These are phyloP conservation scores for Polyrhizophydium stewartii DNA, from an alignment of 371 early-diverging fungal genomes.

Conservation along the genomic window DNA sequence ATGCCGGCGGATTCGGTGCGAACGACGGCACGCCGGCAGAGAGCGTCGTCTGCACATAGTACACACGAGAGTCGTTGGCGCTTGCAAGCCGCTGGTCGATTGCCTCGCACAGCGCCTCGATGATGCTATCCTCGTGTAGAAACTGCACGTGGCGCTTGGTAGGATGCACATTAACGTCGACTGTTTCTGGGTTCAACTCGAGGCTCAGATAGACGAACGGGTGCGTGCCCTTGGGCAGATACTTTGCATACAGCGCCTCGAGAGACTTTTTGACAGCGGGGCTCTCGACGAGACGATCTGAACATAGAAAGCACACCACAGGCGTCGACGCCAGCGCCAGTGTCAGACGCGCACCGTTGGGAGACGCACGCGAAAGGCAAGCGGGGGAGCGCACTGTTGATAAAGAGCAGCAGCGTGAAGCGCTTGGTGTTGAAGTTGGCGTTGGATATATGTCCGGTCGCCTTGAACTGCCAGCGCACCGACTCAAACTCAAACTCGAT, in stretches of 20 bases:
- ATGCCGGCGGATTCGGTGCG: too few species aligned
- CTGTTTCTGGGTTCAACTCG: constrained; percentile 70
- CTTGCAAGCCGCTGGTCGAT: constrained; percentile 48
- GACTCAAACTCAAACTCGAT: constrained; percentile 39
- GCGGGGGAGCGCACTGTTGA: constrained; percentile 66
- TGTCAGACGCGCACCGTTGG: neutral
- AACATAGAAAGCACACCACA: neutral
- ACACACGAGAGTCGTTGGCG: constrained; percentile 35
- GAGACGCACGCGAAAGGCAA: neutral
- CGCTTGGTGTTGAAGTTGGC: constrained; percentile 79
- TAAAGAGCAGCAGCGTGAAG: constrained; percentile 81
- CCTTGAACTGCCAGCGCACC: constrained; percentile 31
- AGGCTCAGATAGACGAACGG: constrained; percentile 93
- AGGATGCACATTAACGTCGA: constrained; percentile 99
- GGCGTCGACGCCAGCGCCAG: neutral
- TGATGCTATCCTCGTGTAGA: constrained; percentile 80
- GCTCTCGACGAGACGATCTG: constrained; percentile 88
- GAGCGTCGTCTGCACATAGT: constrained; percentile 26
- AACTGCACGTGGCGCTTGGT: constrained; percentile 91
- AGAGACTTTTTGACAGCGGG: constrained; percentile 71
- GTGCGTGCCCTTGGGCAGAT: constrained; percentile 81
- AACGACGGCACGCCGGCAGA: too few species aligned
- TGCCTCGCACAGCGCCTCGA: constrained; percentile 57
- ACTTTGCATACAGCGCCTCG: constrained; percentile 69
- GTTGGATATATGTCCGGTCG: constrained; percentile 72